Percentiles rank a stretch among this genome's conserved stretches.
Evolutionary conservation across 345 rosid genomes (phyloP).

Genomic region (Melaleuca alternifolia): DNA sequence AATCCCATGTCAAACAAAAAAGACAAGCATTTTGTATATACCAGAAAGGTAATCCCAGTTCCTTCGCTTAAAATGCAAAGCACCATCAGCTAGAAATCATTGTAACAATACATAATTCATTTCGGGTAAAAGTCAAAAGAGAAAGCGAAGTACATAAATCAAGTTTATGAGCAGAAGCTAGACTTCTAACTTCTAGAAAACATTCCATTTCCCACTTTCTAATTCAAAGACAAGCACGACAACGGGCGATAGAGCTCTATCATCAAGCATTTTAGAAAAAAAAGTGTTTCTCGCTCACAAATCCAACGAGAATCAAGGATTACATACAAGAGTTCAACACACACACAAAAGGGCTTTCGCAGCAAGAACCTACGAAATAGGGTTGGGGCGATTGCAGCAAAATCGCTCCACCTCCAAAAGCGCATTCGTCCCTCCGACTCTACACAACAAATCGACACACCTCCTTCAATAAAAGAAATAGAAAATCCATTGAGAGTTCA

Average conservation of each 20-base stretch:
- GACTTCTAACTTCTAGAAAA: neutral
- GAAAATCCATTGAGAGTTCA: neutral
- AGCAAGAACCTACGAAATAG: constrained; percentile 44
- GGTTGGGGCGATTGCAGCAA: constrained; percentile 85
- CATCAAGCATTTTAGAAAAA: neutral
- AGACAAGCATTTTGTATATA: neutral
- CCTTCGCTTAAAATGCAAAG: neutral
- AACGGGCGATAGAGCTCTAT: neutral
- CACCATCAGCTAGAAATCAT: neutral
- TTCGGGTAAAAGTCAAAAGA: neutral
- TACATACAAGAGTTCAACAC: neutral
- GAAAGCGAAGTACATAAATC: neutral
- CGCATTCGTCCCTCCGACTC: constrained; percentile 42
- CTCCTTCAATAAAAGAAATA: constrained; percentile 30
- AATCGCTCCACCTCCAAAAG: constrained; percentile 47
- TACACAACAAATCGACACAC: constrained; percentile 44
- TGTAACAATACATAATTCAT: neutral
- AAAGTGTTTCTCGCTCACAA: neutral
- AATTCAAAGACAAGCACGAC: neutral
- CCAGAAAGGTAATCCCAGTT: neutral
- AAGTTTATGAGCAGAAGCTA: neutral
- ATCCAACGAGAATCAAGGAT: neutral
- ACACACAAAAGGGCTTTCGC: neutral
- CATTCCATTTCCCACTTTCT: neutral
- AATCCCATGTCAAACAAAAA: neutral